Base-by-base conservation (phyloP, 2,329 filamentous ascomycete species). In the Curvularia sp. region DNA sequence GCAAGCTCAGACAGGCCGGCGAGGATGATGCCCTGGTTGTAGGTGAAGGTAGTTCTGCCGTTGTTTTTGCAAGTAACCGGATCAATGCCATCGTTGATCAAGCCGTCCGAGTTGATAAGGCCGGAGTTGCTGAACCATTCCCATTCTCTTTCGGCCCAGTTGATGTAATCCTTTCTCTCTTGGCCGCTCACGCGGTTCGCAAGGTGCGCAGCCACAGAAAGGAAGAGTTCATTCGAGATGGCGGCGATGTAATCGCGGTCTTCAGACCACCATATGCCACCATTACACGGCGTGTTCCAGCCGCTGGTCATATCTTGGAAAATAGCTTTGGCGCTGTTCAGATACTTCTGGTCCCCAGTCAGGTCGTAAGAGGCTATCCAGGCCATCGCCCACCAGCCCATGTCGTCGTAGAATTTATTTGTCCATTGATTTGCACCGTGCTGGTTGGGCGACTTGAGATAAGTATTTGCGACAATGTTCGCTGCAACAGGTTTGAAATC, bases 331-430 rank as follows among this genome's bases (percentile, higher is more conserved):
- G 85, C 84, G 5, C 81, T 78, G 47, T 84, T 69, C 39, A 88
- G 82, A 62, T 86, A 88, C n/a, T 79, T 77, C 1, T 62, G 35
- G 44, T 87, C 77, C 3, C 77, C 74, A 0, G 85, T 85, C 15
- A 85, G 75, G 66, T 88, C 86, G 66, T 81, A 86, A 4, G 83
- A 78, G 24, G 83, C 80, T 53, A 88, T 83, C 79, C 85, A 82
- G 18, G 79, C 86, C 57, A 88, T 78, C 9, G 82, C 85, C 86
- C 86, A 88, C 86, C 86, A 88, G n/a, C 84, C 82, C 68, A 85
- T 83, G 65, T 88, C 86, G 61, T 88, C 86, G 62, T 85, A 86
- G 58, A 76, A 86, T 6, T 82, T 79, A 58, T 86, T 84, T 55
- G 82, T 71, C 67, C 84, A 86, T 20, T 62, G 58, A 0, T 58